Evolutionary conservation across 169 alveolate species (phyloP), one percentile per base, ranked within the genome.

Genomic region (Cystoisospora suis): DNA sequence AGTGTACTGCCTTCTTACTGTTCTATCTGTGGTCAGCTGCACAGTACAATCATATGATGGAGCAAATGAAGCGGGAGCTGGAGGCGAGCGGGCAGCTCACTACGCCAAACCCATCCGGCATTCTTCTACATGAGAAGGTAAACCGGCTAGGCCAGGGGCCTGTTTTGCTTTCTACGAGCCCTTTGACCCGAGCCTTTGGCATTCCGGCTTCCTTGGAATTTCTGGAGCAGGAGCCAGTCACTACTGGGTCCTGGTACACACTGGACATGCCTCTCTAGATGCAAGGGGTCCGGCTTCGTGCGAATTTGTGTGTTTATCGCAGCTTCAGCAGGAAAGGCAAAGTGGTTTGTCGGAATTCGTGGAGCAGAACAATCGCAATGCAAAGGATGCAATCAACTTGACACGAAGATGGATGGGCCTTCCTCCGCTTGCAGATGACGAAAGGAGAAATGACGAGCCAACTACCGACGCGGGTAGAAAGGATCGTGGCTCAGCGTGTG

Each of bases 1-100:
- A n/a, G n/a, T n/a, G n/a, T n/a, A n/a, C n/a, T n/a, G n/a, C n/a
- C n/a, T n/a, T 20, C 44, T 44, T 20, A 20, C 5, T 6, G 23
- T 20, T 27, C 23, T n/a, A 2, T 65, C n/a, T n/a, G 42, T 65
- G 23, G 61, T n/a, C 77, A 65, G 77, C 77, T 23, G 42, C 6
- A 15, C n/a, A 65, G 77, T 65, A 65, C 77, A 65, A 65, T 17
- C 77, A 65, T 7, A 65, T 65, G 77, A 65, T 65, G 77, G 5
- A 65, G 42, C 77, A 65, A 20, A 65, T 65, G 77, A 65, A 65
- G 77, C 77, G 34, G 42, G 34, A 36, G 42, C 77, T 65, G n/a
- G 77, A 65, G 42, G 77, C 77, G 7, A 65, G 45, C 42, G 77
- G 77, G 34, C 77, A 65, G 77, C n/a, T 65, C 45, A 20, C 36